Percentiles rank a stretch among this genome's conserved stretches.
phyloP scores from a whole-genome alignment of 805 yeast species.

The Ogataea pignaliae region DNA sequence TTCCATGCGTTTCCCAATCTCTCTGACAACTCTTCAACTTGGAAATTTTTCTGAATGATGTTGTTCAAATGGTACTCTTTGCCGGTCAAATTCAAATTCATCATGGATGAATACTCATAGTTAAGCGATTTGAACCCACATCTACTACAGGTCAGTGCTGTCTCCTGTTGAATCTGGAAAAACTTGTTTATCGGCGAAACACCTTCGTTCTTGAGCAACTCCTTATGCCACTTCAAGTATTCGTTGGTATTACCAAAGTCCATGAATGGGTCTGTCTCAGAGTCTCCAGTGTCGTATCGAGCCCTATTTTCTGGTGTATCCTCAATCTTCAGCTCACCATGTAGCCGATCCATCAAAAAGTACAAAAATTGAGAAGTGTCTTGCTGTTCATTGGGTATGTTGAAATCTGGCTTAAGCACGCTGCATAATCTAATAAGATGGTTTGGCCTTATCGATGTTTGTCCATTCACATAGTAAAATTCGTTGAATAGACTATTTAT shows the following conservation, averaged over 20 bases:
- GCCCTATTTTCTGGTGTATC: conserved; percentile 20
- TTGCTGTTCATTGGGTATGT: conserved; percentile 72
- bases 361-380: conserved; percentile 76
- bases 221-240: conserved; percentile 59
- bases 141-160: conserved; percentile 54
- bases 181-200: conserved; percentile 60
- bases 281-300: conserved; percentile 20
- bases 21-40: conserved; percentile 56
- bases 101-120: conserved; percentile 36
- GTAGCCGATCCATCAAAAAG: conserved; percentile 61
- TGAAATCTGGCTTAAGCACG: conserved; percentile 58
- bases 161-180: conserved; percentile 73
- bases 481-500: conserved; percentile 51
- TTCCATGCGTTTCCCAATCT: conserved; percentile 77
- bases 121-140: conserved; percentile 60
- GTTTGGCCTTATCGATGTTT: conserved; percentile 59
- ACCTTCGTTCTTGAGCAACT: conserved; percentile 50
- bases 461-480: conserved; percentile 50
- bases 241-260: conserved; percentile 34
- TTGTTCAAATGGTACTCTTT: conserved; percentile 42
- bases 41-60: conserved; percentile 56
- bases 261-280: conserved; percentile 22
- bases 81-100: conserved; percentile 25
- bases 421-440: conserved; percentile 46
- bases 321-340: conserved; percentile 49